These are phyloP conservation scores for Leccinum angustisporum DNA, from an alignment of 1,284 basidiomycete species.

Conservation along the genomic window DNA sequence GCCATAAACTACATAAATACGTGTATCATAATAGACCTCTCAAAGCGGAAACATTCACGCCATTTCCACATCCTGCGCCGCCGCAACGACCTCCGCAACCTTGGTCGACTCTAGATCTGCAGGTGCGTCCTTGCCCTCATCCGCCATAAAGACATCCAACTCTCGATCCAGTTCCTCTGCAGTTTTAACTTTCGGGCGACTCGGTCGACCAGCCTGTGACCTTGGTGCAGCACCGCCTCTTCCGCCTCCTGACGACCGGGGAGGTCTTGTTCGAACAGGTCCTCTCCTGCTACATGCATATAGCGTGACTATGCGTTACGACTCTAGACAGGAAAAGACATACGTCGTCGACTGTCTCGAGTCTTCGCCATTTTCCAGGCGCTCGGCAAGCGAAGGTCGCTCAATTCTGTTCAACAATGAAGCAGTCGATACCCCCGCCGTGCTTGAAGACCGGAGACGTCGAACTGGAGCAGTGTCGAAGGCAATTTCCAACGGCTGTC, in stretches of 20 bases:
- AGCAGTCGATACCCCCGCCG: conserved; percentile 30
- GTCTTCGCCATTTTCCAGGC: conserved; percentile 18
- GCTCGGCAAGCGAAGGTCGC: conserved; percentile 35
- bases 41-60: conserved; percentile 24
- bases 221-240: conserved; percentile 12
- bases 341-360: conserved; percentile 16
- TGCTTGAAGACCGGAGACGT: conserved; percentile 31
- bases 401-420: conserved; percentile 36
- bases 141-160: conserved; percentile 88
- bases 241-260: conserved; percentile 14
- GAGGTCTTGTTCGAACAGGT: conserved; percentile 22
- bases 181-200: conserved; percentile 55
- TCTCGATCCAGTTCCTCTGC: conserved; percentile 88
- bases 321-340: neutral
- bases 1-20: neutral
- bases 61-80: conserved; percentile 54
- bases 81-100: conserved; percentile 19
- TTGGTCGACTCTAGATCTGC: conserved; percentile 21
- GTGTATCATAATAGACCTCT: conserved; percentile 1
- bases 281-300: conserved; percentile 18
- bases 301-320: conserved; percentile 6
- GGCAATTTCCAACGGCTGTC: conserved; percentile 78
- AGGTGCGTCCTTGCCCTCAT: conserved; percentile 41
- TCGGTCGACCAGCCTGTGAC: conserved; percentile 20
- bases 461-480: conserved; percentile 55